Evolutionary conservation across 1,284 basidiomycete genomes (phyloP).

Genomic region (Anthracocystis panici-leucophaei): DNA sequence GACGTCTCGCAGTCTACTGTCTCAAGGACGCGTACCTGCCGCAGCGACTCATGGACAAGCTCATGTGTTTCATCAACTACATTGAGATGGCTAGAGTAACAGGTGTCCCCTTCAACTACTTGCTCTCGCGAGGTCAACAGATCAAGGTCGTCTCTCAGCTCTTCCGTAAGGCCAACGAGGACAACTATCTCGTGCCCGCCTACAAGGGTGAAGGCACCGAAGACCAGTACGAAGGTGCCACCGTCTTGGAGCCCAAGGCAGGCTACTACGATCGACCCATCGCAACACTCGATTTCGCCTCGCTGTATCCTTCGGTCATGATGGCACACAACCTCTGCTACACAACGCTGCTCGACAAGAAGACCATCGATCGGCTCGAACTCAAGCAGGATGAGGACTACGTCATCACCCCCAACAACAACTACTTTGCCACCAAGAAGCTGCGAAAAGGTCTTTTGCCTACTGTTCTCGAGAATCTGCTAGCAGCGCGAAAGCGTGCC

Average conservation of each 20-base stretch:
- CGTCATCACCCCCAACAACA: constrained; percentile 68
- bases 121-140: constrained; percentile 68
- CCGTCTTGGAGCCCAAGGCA: constrained; percentile 67
- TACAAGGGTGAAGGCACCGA: constrained; percentile 67
- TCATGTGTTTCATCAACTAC: constrained; percentile 70
- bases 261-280: constrained; percentile 69
- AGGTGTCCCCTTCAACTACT: constrained; percentile 69
- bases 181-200: constrained; percentile 67
- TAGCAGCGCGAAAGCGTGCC: constrained; percentile 66
- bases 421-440: constrained; percentile 64
- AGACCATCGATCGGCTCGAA: constrained; percentile 64
- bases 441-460: constrained; percentile 67
- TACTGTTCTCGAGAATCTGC: constrained; percentile 65
- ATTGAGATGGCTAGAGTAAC: constrained; percentile 69
- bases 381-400: constrained; percentile 66
- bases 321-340: constrained; percentile 70
- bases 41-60: constrained; percentile 68
- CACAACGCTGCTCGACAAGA: constrained; percentile 66
- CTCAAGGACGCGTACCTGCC: constrained; percentile 69
- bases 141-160: constrained; percentile 69
- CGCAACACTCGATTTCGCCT: constrained; percentile 69
- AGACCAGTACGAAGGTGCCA: constrained; percentile 69
- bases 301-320: constrained; percentile 69
- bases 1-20: constrained; percentile 68
- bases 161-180: constrained; percentile 68